A percentile compares a stretch with the other conserved stretches of the same genome.
phyloP scores from a whole-genome alignment of 257 asterid species.

The Primulina tabacum region DNA sequence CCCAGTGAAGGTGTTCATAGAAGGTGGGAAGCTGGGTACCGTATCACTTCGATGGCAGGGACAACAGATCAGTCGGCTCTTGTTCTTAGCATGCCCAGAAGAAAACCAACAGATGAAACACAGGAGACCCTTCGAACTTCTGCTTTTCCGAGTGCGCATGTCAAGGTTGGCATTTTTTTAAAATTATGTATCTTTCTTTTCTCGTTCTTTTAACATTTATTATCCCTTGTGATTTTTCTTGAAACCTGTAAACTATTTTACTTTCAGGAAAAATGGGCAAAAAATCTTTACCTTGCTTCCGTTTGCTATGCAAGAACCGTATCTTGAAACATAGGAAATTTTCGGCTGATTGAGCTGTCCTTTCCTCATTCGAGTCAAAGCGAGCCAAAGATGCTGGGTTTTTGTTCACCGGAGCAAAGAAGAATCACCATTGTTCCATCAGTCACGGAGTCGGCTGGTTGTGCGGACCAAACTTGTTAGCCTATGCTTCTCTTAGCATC shows the following conservation, averaged over 20 bases:
- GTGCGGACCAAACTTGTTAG: constrained; percentile 9
- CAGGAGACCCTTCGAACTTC: constrained; percentile 70
- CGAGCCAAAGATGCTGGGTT: not conserved
- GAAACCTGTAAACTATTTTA: constrained; percentile 12
- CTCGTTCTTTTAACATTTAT: not conserved
- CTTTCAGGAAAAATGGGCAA: constrained; percentile 48
- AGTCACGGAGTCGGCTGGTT: constrained; percentile 16
- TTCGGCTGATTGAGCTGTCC: not conserved
- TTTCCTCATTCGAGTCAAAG: not conserved
- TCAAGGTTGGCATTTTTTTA: constrained; percentile 40
- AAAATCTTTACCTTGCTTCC: constrained; percentile 39
- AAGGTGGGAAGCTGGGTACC: constrained; percentile 69
- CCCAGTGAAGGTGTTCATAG: constrained; percentile 77
- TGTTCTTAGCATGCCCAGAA: constrained; percentile 60
- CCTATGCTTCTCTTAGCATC: constrained; percentile 29
- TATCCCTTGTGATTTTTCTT: constrained; percentile 14
- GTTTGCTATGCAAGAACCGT: constrained; percentile 44
- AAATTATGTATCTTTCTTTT: not conserved
- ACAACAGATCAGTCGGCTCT: constrained; percentile 65
- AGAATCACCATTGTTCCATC: constrained; percentile 18
- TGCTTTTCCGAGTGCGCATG: constrained; percentile 53
- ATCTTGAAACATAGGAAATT: constrained; percentile 26
- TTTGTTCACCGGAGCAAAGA: not conserved
- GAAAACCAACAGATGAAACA: constrained; percentile 45
- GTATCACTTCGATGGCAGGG: constrained; percentile 68